Evolutionary conservation across 257 asterid species (phyloP), one percentile per base, ranked within the genome.

Genomic region (Nicotiana otophora): DNA sequence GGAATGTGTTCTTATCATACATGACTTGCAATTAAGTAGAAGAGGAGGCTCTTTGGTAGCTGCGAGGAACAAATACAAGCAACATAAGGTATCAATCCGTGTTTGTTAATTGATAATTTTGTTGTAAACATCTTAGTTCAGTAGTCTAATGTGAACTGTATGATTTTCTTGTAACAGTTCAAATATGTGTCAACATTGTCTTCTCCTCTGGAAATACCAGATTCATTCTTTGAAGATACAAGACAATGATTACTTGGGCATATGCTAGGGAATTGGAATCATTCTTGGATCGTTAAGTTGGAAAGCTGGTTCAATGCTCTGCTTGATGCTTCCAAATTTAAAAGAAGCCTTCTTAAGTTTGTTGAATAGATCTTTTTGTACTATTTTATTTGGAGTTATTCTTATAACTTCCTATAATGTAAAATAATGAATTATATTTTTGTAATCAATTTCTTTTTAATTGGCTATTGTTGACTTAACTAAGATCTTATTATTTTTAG

Each of bases 1-100:
- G 83, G 96, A 92, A 85, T 93, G 98, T 30, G 91, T 92, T 7
- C 31, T 46, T 53, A 85, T 92, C 79, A 87, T 93, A 46, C 97
- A 92, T 7, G 98, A 93, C 65, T 82, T 93, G 89, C 99, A 93
- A 83, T 81, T 82, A 79, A 86, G 93, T 39, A 90, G 87, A 84
- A 86, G 88, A 72, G 96, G 95, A 61, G 39, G 89, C 60, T n/a
- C 90, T 69, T 89, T 90, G 91, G 85, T 83, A 61, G 94, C 96
- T 4, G 87, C 89, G 78, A 88, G 96, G 87, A 97, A 92, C 51
- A 96, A 94, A 80, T 96, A 96, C 91, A 90, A 88, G 63, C 93
- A 93, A 51, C 95, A 92, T 65, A 92, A 89, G 99, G 98, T 95
- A 83, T 5, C 68, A 48, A 48, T 74, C 62, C 0, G 23, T 12